phyloP scores from a whole-genome alignment of 768 basidiomycete genomes.

The Lentinus tigrinus region DNA sequence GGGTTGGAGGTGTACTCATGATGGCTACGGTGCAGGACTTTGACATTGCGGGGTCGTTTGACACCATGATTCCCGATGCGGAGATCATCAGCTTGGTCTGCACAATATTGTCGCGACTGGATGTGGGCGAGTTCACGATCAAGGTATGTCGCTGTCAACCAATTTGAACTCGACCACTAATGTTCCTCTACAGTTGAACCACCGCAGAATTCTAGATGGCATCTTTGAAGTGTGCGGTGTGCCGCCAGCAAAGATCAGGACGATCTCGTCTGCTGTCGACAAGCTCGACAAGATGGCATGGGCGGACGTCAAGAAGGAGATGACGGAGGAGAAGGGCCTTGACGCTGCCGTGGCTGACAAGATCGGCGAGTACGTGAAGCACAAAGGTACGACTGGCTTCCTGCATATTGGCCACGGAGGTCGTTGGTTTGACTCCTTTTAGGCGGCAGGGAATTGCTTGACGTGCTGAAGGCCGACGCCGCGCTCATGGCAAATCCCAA shows the following conservation, averaged over 20 bases:
- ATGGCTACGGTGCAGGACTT: constrained; percentile 64
- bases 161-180: neutral
- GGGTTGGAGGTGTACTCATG: constrained; percentile 14
- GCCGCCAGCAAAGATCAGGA: constrained; percentile 80
- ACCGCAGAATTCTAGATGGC: constrained; percentile 95
- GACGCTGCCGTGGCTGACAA: constrained; percentile 79
- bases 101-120: constrained; percentile 77
- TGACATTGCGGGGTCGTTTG: constrained; percentile 90
- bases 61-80: constrained; percentile 96
- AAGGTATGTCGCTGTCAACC: constrained; percentile 54
- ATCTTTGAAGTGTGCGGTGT: constrained; percentile 97
- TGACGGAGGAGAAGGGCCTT: constrained; percentile 94
- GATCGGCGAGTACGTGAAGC: constrained; percentile 96
- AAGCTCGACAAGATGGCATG: constrained; percentile 98
- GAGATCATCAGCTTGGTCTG: constrained; percentile 83
- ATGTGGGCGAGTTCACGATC: constrained; percentile 92
- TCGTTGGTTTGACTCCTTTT: neutral
- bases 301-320: constrained; percentile 91
- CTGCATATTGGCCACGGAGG: neutral
- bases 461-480: constrained; percentile 62
- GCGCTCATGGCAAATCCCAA: constrained; percentile 64
- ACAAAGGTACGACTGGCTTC: constrained; percentile 64
- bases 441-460: constrained; percentile 81
- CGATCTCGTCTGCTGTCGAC: constrained; percentile 95
- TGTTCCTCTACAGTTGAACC: constrained; percentile 66